Percentiles rank a stretch among this genome's conserved stretches.
Conservation (phyloP, 495 filamentous ascomycete genomes). For the Pseudevernia furfuracea region DNA sequence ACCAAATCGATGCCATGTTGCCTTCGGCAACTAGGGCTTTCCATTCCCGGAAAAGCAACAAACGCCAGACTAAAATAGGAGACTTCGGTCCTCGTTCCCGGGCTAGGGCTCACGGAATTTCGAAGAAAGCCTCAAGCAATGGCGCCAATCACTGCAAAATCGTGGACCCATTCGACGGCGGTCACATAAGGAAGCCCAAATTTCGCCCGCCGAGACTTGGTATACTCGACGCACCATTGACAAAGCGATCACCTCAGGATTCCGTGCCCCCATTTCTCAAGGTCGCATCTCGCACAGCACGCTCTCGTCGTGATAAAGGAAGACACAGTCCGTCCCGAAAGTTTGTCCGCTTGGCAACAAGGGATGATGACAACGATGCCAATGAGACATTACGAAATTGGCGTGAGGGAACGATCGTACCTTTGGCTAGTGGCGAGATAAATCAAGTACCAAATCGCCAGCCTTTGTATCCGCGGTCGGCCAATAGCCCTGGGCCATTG, state of each 20-base stretch:
- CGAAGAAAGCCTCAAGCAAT: slow-evolving; percentile 30
- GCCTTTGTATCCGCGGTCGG: slow-evolving; percentile 30
- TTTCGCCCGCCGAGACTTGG: slow-evolving; percentile 48
- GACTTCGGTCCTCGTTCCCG: slow-evolving; percentile 23
- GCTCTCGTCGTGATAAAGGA: slow-evolving; percentile 52
- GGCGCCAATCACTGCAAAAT: slow-evolving; percentile 38
- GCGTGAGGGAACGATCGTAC: slow-evolving; percentile 61
- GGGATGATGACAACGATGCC: slow-evolving; percentile 67
- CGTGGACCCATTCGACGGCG: slow-evolving; percentile 33
- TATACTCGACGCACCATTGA: slow-evolving; percentile 63
- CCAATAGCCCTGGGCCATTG: slow-evolving; percentile 26
- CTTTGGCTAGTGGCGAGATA: slow-evolving; percentile 31
- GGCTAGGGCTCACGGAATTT: slow-evolving; percentile 23
- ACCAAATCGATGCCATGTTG: slow-evolving; percentile 52
- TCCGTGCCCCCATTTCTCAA: slow-evolving; percentile 63
- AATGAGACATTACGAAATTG: slow-evolving; percentile 61
- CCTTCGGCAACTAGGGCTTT: slow-evolving; percentile 26
- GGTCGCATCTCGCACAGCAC: slow-evolving; percentile 66
- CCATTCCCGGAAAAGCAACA: slow-evolving; percentile 14
- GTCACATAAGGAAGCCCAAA: slow-evolving; percentile 14
- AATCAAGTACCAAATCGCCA: slow-evolving; percentile 18
- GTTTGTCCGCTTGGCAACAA: slow-evolving; percentile 61
- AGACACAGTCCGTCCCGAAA: slow-evolving; percentile 71
- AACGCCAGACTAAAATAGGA: slow-evolving; percentile 27
- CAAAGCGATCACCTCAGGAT: slow-evolving; percentile 26